Evolutionary conservation across 2,329 filamentous ascomycete genomes (phyloP).

Genomic region (Malbranchea zuffiana): DNA sequence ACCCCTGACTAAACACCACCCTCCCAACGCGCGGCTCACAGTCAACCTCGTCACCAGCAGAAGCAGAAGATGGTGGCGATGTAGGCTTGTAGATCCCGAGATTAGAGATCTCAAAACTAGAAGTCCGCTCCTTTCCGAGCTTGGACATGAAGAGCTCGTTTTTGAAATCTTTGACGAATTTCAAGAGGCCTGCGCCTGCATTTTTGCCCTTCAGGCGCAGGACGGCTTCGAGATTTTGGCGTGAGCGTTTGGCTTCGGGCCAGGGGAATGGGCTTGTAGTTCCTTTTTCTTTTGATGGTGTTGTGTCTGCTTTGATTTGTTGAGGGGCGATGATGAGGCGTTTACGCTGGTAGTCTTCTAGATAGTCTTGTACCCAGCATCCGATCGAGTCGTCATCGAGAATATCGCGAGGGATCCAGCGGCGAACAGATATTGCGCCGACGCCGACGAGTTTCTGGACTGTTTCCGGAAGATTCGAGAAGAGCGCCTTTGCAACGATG

Average conservation of each 20-base stretch:
- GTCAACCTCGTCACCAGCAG: conserved; percentile 6
- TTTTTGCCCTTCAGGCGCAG: conserved; percentile 25
- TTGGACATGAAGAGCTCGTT: conserved; percentile 27
- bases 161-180: conserved; percentile 31
- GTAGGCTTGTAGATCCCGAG: conserved; percentile 29
- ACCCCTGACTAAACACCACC: conserved; percentile 38
- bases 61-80: neutral
- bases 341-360: conserved; percentile 22
- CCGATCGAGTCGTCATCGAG: conserved; percentile 31
- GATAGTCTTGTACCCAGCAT: conserved; percentile 28
- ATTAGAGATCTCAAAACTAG: conserved; percentile 39
- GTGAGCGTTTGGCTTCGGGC: conserved; percentile 24
- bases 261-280: conserved; percentile 22
- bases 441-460: conserved; percentile 25
- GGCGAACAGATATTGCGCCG: conserved; percentile 31
- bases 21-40: conserved; percentile 25
- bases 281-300: neutral
- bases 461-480: conserved; percentile 22
- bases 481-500: conserved; percentile 30
- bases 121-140: conserved; percentile 29
- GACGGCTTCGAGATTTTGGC: conserved; percentile 21
- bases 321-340: conserved; percentile 8
- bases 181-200: conserved; percentile 28
- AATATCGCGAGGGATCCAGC: conserved; percentile 23
- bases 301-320: no score